These are phyloP conservation scores for Leccinum brunneo-olivaceum DNA, from an alignment of 1,284 basidiomycete species.

Conservation along the genomic window DNA sequence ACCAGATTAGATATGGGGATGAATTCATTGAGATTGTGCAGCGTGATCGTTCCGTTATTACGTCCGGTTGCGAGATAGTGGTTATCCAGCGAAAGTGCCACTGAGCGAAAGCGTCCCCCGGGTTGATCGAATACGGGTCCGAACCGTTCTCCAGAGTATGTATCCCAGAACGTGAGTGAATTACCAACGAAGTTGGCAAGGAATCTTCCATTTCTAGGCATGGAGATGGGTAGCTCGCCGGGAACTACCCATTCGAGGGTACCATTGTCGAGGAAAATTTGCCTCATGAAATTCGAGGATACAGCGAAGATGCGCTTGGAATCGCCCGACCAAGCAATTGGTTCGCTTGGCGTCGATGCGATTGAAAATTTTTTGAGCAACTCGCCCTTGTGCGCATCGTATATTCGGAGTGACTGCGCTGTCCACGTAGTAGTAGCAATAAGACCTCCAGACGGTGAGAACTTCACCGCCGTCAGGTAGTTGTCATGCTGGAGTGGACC, in stretches of 20 bases:
- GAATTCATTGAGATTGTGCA: not conserved
- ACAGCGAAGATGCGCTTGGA: not conserved
- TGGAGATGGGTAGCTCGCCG: not conserved
- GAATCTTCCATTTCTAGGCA: not conserved
- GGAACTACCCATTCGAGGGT: not conserved
- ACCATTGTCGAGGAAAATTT: not conserved
- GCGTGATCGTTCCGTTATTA: not conserved
- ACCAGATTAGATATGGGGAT: not conserved
- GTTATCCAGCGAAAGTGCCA: not conserved
- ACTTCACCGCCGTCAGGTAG: not conserved
- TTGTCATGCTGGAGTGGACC: not conserved
- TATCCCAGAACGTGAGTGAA: conserved; percentile 1
- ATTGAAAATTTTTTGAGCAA: not conserved
- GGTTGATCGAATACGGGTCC: conserved; percentile 1
- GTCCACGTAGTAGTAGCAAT: conserved; percentile 1
- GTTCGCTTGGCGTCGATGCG: not conserved
- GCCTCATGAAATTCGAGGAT: not conserved
- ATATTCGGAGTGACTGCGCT: not conserved
- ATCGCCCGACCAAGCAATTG: not conserved
- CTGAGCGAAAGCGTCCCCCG: not conserved
- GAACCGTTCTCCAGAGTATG: not conserved
- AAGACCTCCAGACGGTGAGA: not conserved
- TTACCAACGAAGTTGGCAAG: not conserved
- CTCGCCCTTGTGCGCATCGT: not conserved
- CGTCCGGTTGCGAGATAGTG: not conserved